Evolutionary conservation across 345 rosid genomes (phyloP).

Genomic region (Eucalyptus leucophloia): DNA sequence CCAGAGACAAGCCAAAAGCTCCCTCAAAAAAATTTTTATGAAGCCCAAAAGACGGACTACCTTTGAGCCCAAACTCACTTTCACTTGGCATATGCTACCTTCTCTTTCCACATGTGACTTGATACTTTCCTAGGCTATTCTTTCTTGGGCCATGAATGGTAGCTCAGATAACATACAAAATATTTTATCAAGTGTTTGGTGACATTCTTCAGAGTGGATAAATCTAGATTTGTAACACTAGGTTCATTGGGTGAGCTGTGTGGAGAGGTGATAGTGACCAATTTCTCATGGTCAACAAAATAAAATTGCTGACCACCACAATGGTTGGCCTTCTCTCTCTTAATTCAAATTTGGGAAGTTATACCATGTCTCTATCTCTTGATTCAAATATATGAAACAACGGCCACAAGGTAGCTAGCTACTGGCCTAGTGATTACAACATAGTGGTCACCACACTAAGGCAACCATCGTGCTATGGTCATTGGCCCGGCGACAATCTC

Average conservation of each 20-base stretch:
- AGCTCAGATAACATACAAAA: not conserved
- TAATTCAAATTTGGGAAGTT: not conserved
- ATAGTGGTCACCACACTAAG: not conserved
- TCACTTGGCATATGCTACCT: too few species aligned
- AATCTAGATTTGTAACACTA: too few species aligned
- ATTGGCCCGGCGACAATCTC: not conserved
- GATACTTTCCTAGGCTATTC: not conserved
- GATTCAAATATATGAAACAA: not conserved
- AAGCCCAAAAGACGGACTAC: not conserved
- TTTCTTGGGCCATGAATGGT: not conserved
- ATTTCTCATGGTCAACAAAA: not conserved
- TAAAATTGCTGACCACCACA: not conserved
- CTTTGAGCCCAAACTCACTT: not conserved
- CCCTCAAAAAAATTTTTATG: not conserved
- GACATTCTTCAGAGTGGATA: not conserved
- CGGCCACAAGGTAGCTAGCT: not conserved
- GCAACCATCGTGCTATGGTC: not conserved
- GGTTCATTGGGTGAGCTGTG: not conserved
- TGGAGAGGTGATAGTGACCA: not conserved
- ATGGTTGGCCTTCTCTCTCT: not conserved
- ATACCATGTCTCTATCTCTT: not conserved
- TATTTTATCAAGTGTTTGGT: not conserved
- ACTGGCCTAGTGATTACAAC: not conserved
- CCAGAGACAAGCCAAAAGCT: fast-evolving
- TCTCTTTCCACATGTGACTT: not conserved